Evolutionary conservation across 31 red algal species (phyloP).

Genomic region (Bonnemaisonia californica): DNA sequence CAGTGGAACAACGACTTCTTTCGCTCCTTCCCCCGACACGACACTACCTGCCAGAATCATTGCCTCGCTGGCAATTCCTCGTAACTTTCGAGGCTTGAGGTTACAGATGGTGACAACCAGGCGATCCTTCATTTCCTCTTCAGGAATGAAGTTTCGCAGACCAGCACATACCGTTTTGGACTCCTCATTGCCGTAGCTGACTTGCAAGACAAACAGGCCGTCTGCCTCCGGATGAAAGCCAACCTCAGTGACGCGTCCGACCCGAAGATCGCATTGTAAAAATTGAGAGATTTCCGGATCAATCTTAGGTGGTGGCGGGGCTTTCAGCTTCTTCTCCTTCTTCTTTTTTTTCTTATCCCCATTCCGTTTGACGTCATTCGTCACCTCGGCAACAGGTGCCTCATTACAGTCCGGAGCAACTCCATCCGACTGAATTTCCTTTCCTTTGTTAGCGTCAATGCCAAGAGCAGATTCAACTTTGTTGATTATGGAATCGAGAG

Average conservation of each 20-base stretch:
- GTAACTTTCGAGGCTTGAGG: slow-evolving; percentile 71
- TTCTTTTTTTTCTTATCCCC: slow-evolving; percentile 52
- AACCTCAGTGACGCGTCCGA: slow-evolving; percentile 47
- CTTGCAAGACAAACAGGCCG: slow-evolving; percentile 49
- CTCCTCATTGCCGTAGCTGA: slow-evolving; percentile 47
- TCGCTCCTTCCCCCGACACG: slow-evolving; percentile 44
- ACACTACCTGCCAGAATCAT: slow-evolving; percentile 79
- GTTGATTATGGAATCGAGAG: slow-evolving; percentile 50
- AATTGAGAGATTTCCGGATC: slow-evolving; percentile 48
- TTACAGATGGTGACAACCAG: slow-evolving; percentile 73
- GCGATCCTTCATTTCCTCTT: slow-evolving; percentile 44
- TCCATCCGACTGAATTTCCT: neutral
- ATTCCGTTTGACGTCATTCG: neutral
- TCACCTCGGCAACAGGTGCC: neutral
- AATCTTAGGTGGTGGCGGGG: slow-evolving; percentile 2
- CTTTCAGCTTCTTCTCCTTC: slow-evolving; percentile 65
- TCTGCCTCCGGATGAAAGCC: slow-evolving; percentile 59
- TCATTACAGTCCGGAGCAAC: neutral
- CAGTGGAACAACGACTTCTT: slow-evolving; percentile 58
- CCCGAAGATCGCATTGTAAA: slow-evolving; percentile 71
- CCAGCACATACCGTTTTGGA: slow-evolving; percentile 65
- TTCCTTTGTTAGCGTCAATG: neutral
- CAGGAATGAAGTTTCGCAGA: slow-evolving; percentile 57
- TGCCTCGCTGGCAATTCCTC: slow-evolving; percentile 66
- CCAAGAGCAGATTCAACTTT: slow-evolving; percentile 27